These are phyloP conservation scores for Ehretia macrophylla DNA, from an alignment of 257 asterid species.

Conservation along the genomic window DNA sequence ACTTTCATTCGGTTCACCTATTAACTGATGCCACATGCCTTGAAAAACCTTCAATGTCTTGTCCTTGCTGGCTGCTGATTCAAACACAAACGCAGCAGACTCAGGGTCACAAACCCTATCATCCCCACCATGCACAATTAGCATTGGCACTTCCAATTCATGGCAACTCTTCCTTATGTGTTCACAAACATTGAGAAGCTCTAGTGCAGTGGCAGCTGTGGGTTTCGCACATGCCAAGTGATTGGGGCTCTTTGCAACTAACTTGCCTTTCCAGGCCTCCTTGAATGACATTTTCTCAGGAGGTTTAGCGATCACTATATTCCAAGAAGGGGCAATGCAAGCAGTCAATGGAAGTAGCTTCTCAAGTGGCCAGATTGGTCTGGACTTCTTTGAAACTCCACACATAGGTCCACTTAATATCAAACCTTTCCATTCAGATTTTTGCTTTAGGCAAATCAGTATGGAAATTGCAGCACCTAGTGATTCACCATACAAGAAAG, in stretches of 20 bases:
- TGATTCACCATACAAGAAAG: constrained; percentile 82
- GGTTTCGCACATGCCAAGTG: constrained; percentile 40
- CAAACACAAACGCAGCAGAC: constrained; percentile 45
- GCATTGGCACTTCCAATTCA: constrained; percentile 52
- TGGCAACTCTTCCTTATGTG: constrained; percentile 33
- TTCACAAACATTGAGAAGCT: constrained; percentile 55
- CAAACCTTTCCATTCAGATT: constrained; percentile 59
- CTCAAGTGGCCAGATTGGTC: constrained; percentile 78
- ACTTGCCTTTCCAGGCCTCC: constrained; percentile 58
- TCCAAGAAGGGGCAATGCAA: constrained; percentile 61
- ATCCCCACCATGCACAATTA: constrained; percentile 67
- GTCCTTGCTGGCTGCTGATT: constrained; percentile 50
- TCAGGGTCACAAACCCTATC: constrained; percentile 65
- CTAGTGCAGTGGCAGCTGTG: constrained; percentile 55
- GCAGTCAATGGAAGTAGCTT: constrained; percentile 56
- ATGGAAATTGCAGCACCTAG: constrained; percentile 66
- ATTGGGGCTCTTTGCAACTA: constrained; percentile 55
- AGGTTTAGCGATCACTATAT: constrained; percentile 43
- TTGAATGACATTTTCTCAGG: constrained; percentile 42
- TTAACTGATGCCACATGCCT: constrained; percentile 73
- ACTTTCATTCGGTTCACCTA: constrained; percentile 58
- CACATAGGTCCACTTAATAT: constrained; percentile 71
- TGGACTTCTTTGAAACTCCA: constrained; percentile 59
- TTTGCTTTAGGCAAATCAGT: constrained; percentile 48
- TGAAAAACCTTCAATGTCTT: constrained; percentile 61